phyloP scores from a whole-genome alignment of 768 basidiomycete genomes.

The Psilocybe subaeruginosa region DNA sequence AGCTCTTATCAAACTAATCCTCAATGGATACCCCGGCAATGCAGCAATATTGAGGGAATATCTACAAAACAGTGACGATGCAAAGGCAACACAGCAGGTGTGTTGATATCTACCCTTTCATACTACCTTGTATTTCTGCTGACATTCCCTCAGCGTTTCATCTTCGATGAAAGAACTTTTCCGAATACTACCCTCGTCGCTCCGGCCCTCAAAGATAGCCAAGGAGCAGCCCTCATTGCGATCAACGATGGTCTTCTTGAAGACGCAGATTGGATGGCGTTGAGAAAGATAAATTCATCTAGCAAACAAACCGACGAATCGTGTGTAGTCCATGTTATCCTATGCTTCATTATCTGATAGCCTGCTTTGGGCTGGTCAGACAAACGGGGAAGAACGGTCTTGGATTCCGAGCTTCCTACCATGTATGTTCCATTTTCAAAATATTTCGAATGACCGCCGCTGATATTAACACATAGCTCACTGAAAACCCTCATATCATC shows the following conservation, averaged over 20 bases:
- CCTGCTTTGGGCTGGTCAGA: constrained; percentile 8
- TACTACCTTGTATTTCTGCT: background rate
- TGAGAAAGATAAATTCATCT: constrained; percentile 38
- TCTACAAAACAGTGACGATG: constrained; percentile 46
- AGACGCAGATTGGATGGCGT: constrained; percentile 39
- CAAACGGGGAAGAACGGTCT: constrained; percentile 31
- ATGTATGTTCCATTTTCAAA: constrained; percentile 18
- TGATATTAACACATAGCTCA: constrained; percentile 33
- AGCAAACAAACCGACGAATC: constrained; percentile 24
- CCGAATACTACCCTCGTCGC: constrained; percentile 25
- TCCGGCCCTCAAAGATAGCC: constrained; percentile 28
- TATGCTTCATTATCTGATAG: background rate
- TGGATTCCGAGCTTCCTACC: constrained; percentile 29
- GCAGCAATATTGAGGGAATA: constrained; percentile 41
- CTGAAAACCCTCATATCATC: constrained; percentile 49
- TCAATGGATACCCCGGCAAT: constrained; percentile 40
- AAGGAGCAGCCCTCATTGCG: constrained; percentile 42
- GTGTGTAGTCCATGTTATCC: constrained; percentile 10
- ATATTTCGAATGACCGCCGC: background rate
- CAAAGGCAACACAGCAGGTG: constrained; percentile 36
- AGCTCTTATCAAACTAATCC: constrained; percentile 30
- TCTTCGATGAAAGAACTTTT: constrained; percentile 34
- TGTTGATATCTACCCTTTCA: constrained; percentile 1
- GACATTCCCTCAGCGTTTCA: constrained; percentile 27
- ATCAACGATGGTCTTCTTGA: constrained; percentile 37